These are phyloP conservation scores for Globisporangium ultimum DNA, from an alignment of 352 stramenopile species.

Conservation along the genomic window DNA sequence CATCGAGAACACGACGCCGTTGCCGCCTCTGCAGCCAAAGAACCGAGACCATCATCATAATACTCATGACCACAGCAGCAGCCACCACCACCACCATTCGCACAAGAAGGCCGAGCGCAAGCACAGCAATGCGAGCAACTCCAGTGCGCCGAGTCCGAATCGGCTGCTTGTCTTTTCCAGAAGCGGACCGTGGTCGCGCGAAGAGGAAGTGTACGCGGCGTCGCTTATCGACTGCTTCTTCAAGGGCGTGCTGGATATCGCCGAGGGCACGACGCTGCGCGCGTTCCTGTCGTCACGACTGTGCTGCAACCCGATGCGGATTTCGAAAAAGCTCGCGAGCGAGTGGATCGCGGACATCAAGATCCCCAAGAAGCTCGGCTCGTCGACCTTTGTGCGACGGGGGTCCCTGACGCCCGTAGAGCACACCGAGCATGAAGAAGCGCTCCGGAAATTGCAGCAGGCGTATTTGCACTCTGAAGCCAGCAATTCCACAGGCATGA, in stretches of 20 bases:
- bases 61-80: neutral
- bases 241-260: slow-evolving; percentile 53
- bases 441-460: slow-evolving; percentile 33
- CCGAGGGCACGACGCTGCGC: slow-evolving; percentile 62
- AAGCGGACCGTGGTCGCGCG: slow-evolving; percentile 60
- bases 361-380: slow-evolving; percentile 74
- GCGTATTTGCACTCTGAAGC: slow-evolving; percentile 26
- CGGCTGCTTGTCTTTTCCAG: slow-evolving; percentile 29
- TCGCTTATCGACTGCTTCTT: slow-evolving; percentile 68
- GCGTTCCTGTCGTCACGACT: slow-evolving; percentile 57
- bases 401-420: slow-evolving; percentile 28
- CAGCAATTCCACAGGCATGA: slow-evolving; percentile 4
- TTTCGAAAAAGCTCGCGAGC: slow-evolving; percentile 77
- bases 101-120: slow-evolving; percentile 11
- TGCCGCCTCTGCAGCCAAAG: neutral
- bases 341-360: slow-evolving; percentile 59
- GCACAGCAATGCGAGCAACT: slow-evolving; percentile 13
- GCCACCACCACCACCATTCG: neutral
- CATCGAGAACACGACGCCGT: slow-evolving; percentile 23
- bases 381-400: slow-evolving; percentile 53
- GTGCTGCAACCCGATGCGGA: slow-evolving; percentile 72
- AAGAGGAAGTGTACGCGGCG: slow-evolving; percentile 68
- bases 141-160: slow-evolving; percentile 4
- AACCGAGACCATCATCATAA: neutral
- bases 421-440: slow-evolving; percentile 31